A percentile compares a stretch with the other conserved stretches of the same genome.
Conservation (phyloP, 2,329 filamentous ascomycete genomes). For the Escovopsis sp. region DNA sequence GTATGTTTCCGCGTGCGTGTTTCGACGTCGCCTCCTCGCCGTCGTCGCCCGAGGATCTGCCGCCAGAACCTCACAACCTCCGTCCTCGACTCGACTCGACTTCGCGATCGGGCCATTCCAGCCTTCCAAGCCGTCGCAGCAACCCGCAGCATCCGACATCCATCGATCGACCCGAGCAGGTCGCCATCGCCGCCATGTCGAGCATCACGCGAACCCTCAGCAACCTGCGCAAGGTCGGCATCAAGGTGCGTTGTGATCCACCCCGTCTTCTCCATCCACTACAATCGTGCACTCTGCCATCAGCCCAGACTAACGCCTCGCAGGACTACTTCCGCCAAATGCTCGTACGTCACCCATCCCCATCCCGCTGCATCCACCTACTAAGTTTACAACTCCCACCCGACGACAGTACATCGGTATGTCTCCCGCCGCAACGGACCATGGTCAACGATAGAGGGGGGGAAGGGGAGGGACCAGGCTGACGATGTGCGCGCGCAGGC, state of each 20-base stretch:
- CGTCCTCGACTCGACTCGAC: too few species aligned
- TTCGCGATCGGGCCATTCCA: too few species aligned
- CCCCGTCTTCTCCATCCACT: too few species aligned
- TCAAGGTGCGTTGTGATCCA: constrained; percentile 49
- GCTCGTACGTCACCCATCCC: constrained; percentile 50
- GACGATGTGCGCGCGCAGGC: constrained; percentile 34
- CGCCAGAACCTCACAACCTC: too few species aligned
- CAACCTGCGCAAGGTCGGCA: constrained; percentile 74
- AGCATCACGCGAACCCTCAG: constrained; percentile 72
- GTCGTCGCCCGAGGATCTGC: too few species aligned
- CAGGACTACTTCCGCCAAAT: constrained; percentile 87
- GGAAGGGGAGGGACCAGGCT: background rate
- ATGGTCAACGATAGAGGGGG: too few species aligned
- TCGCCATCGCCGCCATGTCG: constrained; percentile 55
- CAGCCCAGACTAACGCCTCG: constrained; percentile 3
- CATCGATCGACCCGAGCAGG: constrained; percentile 8
- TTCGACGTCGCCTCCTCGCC: too few species aligned
- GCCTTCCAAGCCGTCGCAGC: too few species aligned
- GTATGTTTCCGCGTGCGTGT: too few species aligned
- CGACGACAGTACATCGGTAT: constrained; percentile 40
- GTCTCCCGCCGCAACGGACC: constrained; percentile 1
- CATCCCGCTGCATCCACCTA: constrained; percentile 6
- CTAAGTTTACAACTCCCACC: too few species aligned
- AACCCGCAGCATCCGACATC: too few species aligned
- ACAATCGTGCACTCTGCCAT: too few species aligned